These are phyloP conservation scores for Boletus rubescentipes DNA, from an alignment of 768 basidiomycete species.

Conservation along the genomic window DNA sequence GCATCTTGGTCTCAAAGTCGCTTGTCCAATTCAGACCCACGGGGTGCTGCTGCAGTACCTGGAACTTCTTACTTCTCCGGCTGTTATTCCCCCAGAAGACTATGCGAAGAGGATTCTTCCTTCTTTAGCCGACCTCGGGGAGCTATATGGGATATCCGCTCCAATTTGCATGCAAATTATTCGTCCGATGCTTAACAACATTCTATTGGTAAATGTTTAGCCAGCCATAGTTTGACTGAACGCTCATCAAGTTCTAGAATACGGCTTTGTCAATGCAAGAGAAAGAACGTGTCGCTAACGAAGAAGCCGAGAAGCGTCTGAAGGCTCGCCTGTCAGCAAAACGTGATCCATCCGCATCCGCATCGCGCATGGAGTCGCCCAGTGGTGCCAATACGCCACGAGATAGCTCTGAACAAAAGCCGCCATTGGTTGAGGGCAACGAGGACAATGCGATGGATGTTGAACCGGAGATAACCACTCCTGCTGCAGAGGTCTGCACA, in stretches of 20 bases:
- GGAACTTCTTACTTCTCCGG: slow-evolving; percentile 77
- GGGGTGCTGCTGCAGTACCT: slow-evolving; percentile 91
- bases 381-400: slow-evolving; percentile 34
- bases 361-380: slow-evolving; percentile 67
- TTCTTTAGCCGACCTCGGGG: slow-evolving; percentile 67
- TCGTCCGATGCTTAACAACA: slow-evolving; percentile 71
- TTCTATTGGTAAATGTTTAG: slow-evolving; percentile 51
- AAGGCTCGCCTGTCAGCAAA: slow-evolving; percentile 77
- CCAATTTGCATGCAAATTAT: slow-evolving; percentile 94
- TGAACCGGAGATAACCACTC: slow-evolving; percentile 35
- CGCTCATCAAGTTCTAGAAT: slow-evolving; percentile 38
- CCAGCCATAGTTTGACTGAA: neutral
- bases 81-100: slow-evolving; percentile 64
- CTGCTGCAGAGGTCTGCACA: slow-evolving; percentile 26
- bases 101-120: slow-evolving; percentile 78
- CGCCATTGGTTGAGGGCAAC: slow-evolving; percentile 31
- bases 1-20: slow-evolving; percentile 20
- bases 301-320: slow-evolving; percentile 77
- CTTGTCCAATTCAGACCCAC: slow-evolving; percentile 62
- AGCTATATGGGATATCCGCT: slow-evolving; percentile 76
- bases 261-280: slow-evolving; percentile 65
- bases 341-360: slow-evolving; percentile 57
- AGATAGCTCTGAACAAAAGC: slow-evolving; percentile 26
- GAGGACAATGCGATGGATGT: slow-evolving; percentile 57
- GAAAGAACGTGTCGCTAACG: slow-evolving; percentile 64